Percentiles rank a stretch among this genome's conserved stretches.
Evolutionary conservation across 176 grass and related monocot species (phyloP).

Genomic region (Oropetium thomaeum): DNA sequence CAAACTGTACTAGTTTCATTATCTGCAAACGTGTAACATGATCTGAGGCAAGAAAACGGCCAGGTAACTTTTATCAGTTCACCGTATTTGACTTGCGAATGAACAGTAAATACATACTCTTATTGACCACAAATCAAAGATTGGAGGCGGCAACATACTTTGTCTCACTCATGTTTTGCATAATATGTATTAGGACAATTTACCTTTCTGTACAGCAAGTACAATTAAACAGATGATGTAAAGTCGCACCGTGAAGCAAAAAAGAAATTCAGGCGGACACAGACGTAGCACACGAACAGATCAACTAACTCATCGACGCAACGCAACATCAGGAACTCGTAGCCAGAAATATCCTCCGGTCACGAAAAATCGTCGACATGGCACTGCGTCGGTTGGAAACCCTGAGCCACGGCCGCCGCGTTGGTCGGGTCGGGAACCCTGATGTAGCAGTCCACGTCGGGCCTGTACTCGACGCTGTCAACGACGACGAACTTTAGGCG

Average conservation of each 20-base stretch:
- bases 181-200: no score
- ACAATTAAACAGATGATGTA: no score
- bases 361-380: conserved; percentile 41
- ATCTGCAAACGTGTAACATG: not conserved
- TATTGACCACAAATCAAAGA: not conserved
- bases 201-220: no score
- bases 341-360: not conserved
- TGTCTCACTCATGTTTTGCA: no score
- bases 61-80: no score
- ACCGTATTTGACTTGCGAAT: not conserved
- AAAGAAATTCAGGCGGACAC: not conserved
- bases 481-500: conserved; percentile 37
- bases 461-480: conserved; percentile 41
- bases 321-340: not conserved
- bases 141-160: not conserved
- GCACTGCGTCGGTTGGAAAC: conserved; percentile 35
- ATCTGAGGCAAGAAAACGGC: not conserved
- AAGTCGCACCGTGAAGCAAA: not conserved
- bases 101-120: not conserved
- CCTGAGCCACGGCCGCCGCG: conserved; percentile 21
- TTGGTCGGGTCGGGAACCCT: conserved; percentile 41
- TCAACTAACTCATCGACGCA: not conserved
- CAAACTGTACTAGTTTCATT: not conserved
- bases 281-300: not conserved
- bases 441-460: conserved; percentile 44